These are phyloP conservation scores for Cardamine occulta DNA, from an alignment of 345 rosid species.

Conservation along the genomic window DNA sequence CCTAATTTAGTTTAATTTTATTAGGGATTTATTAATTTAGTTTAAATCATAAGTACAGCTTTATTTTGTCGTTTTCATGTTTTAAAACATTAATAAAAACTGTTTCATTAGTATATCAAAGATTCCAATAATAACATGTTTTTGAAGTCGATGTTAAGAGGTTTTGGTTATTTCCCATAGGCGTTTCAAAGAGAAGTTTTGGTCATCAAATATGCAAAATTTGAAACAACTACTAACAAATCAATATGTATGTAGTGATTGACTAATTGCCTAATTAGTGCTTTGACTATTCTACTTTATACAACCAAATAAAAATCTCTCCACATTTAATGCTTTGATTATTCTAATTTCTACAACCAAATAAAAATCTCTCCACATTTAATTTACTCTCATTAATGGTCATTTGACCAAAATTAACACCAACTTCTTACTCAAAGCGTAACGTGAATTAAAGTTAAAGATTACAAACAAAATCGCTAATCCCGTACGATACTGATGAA, in stretches of 20 bases:
- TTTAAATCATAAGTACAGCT: not conserved
- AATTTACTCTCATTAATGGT: not conserved
- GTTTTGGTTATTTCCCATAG: not conserved
- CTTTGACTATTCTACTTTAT: not conserved
- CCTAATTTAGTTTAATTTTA: too few relatives aligned
- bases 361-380: not conserved
- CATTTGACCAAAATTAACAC: constrained; percentile 30
- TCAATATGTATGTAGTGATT: not conserved
- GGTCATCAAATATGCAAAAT: not conserved
- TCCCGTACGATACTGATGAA: constrained; percentile 39
- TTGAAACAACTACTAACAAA: not conserved
- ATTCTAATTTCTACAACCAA: too few relatives aligned
- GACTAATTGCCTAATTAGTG: not conserved
- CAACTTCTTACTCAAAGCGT: constrained; percentile 5
- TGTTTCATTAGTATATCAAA: too few relatives aligned
- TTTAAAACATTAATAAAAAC: too few relatives aligned
- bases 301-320: not conserved
- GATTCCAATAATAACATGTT: too few relatives aligned
- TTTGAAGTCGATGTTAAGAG: too few relatives aligned
- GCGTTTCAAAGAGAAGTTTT: not conserved
- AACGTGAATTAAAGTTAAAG: constrained; percentile 14
- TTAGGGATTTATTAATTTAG: too few relatives aligned
- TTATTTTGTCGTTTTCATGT: not conserved
- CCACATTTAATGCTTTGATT: not conserved
- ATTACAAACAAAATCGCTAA: not conserved